Evolutionary conservation across 2,329 filamentous ascomycete genomes (phyloP), one percentile per base, ranked within the genome.

Genomic region (Cladosporium austrohemisphaericum): DNA sequence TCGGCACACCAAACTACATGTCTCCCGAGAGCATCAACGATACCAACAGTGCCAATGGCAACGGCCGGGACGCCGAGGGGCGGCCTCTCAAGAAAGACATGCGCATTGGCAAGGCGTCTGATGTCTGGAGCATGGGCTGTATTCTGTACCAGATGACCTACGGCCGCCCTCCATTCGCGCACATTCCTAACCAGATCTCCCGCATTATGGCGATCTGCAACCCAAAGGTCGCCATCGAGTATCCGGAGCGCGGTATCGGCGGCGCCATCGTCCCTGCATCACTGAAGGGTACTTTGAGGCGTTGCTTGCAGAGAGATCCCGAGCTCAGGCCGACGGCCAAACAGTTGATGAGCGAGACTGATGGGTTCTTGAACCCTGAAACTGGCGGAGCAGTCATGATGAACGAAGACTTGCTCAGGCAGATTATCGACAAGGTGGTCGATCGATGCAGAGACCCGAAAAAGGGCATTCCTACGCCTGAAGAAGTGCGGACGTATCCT

Each of bases 111-210:
- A 97, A 97, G 64, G 88, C 93, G 5, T 93, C 86, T 58, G 93
- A 98, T 67, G 84, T 98, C 14, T 98, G 93, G 93, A 92, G 86
- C 65, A 71, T 98, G 11, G 93, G 93, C 14, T 98, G 93, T 65
- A 97, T 98, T 53, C 75, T 98, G 11, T 98, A 95, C 71, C 92
- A 97, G 66, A 94, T 98, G 87, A 88, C 92, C 1, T 98, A 98
- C 65, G 93, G 93, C n/a, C 79, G 85, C n/a, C 86, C 89, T 3
- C 93, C 93, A 0, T 98, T 98, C 63, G 90, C 85, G 11, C 91
- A 97, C 65, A 94, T 98, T 58, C 75, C 81, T 51, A 93, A 92
- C 68, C 88, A 85, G 62, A 88, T 95, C 73, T 83, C 87, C 29
- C 84, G 89, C 18, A 93, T 94, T 65, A 84, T 89, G 68, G 87